Conservation (phyloP, 176 grass and related monocot species). For the Juncus effusus region DNA sequence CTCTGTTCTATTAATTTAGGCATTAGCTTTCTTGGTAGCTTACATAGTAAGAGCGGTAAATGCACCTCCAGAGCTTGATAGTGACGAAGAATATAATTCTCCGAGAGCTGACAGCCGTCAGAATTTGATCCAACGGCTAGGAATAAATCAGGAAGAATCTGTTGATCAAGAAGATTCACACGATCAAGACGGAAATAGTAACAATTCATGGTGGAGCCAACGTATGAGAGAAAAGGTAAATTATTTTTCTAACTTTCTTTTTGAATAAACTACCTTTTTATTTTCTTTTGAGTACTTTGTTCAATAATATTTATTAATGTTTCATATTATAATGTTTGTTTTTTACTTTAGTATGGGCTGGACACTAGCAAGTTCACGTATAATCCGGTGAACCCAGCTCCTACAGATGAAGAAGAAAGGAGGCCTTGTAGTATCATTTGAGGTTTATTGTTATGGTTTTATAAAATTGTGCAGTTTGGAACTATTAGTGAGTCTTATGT, state of each 20-base stretch:
- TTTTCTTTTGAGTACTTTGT: neutral
- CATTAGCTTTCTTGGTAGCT: slow-evolving; percentile 25
- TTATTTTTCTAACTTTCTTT: neutral
- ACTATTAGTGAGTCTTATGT: no score
- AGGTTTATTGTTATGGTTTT: neutral
- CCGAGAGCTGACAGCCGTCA: neutral
- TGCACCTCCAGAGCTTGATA: slow-evolving; percentile 18
- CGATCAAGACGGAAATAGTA: neutral
- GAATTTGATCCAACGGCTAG: slow-evolving; percentile 9
- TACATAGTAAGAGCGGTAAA: slow-evolving; percentile 16
- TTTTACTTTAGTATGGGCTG: slow-evolving; percentile 16
- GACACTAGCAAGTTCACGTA: slow-evolving; percentile 19
- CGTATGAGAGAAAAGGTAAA: slow-evolving; percentile 27
- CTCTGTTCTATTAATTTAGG: neutral
- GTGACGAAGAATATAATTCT: slow-evolving; percentile 1
- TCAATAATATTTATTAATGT: neutral
- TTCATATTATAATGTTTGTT: neutral
- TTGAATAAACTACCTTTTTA: no score
- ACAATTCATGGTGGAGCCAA: slow-evolving; percentile 23
- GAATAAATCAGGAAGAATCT: neutral
- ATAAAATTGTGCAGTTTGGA: neutral
- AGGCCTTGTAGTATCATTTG: slow-evolving; percentile 10
- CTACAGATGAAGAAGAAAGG: slow-evolving; percentile 17
- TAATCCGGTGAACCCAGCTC: slow-evolving; percentile 14
- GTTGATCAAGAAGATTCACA: neutral